Base-by-base conservation (phyloP, 768 basidiomycete genomes). In the Candolleomyces eurysporus region DNA sequence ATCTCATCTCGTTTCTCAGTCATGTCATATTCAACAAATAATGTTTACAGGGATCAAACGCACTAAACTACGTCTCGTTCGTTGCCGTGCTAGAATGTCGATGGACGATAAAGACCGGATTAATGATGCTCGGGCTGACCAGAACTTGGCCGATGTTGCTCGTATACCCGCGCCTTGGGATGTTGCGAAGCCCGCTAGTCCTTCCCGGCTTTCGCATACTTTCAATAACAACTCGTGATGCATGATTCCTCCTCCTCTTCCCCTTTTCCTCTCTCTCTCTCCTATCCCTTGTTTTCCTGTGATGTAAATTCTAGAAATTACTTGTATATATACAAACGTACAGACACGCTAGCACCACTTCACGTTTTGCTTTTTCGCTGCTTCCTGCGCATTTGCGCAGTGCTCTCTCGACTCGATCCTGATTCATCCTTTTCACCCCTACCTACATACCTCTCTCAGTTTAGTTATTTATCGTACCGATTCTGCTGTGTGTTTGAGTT, bases 31-130 rank as follows among this genome's bases (percentile, higher is more conserved):
- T 46, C 65, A 36, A 36, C n/a, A 54, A 48, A 32, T 49, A 56
- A 66, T 54, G 46, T 17, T 14, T 67, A 21, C 61, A 91, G 90
- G 91, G 91, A 92, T 92, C 73, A 92, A 88, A 64, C 82, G 90
- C 45, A 93, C 91, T 17, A 93, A 92, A 70, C 82, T 92, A 16
- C 87, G 91, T 11, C 86, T 92, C n/a, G 79, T 91, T 26, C 82
- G 91, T 31, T 92, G 91, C 73, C 84, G 84, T 21, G 84, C 83
- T 31, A 83, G 91, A 22, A 92, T 90, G 90, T 77, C 74, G 43
- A 92, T 92, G 91, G 87, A 79, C 52, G 85, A 86, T 61, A 78
- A 78, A 39, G 91, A 92, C 65, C 83, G 91, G 5, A 70, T 92
- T 62, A 85, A 84, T 53, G 91, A 93, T 67, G 91, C 89, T 1